Evolutionary conservation across 2,329 filamentous ascomycete species (phyloP), one percentile per base, ranked within the genome.

Genomic region (Dissoconium aciculare): DNA sequence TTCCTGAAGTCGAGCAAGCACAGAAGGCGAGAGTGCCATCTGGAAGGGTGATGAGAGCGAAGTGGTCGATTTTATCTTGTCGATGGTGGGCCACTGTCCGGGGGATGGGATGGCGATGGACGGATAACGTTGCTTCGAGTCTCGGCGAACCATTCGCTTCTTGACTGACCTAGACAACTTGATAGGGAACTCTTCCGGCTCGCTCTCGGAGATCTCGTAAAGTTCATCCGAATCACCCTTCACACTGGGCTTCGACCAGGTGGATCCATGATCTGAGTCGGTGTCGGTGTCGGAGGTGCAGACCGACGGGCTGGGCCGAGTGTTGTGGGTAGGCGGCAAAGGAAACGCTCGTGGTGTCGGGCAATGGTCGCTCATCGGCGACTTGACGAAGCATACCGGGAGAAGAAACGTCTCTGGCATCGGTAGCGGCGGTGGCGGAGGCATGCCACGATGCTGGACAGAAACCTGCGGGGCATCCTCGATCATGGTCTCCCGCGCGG

Each of bases 201-300:
- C 83, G 32, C 83, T 73, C 42, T 91, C 83, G 11, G 81, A 84
- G 25, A 82, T 68, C 54, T 89, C 80, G 54, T 93, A 93, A 28
- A 93, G 61, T 46, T 91, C 82, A 55, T 92, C 81, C 46, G 87
- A 87, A 41, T 82, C 76, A 43, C 71, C 80, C 39, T 67, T 66
- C 44, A 72, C 70, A 42, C 76, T 76, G 52, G 67, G 62, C 44
- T 71, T 64, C 37, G 55, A 74, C 78, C 77, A 74, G 39, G 49
- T 38, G 4, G 51, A 54, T 27, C 49, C 49, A 10, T 41, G 35
- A 26, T 53, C 51, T 12, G 51, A 53, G 10, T 46, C 45, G 3
- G 41, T 39, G 26, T 69, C 65, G 13, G 69, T 71, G 24, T 73
- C 66, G 33, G 74, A 62, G 48, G 70, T 64, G 34, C 38, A 37